Evolutionary conservation across 2,329 filamentous ascomycete species (phyloP).

Genomic region (Dactylellina haptotyla): DNA sequence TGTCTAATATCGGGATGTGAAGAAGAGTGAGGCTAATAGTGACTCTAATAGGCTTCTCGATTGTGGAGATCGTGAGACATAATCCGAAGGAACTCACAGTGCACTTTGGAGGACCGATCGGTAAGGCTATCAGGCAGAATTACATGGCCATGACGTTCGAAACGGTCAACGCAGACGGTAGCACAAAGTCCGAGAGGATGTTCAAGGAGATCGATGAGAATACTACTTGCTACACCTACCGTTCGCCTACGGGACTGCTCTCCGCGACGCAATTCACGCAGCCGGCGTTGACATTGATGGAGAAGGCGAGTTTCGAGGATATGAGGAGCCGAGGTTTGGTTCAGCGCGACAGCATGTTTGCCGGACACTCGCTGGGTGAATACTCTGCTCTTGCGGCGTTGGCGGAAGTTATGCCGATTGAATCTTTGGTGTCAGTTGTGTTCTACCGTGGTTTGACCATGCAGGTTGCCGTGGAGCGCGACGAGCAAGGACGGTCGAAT

Average conservation of each 20-base stretch:
- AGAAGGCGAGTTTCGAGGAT: constrained; percentile 99
- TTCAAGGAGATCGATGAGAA: constrained; percentile 97
- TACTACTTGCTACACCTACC: constrained; percentile 96
- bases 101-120: constrained; percentile 94
- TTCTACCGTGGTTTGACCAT: constrained; percentile 99
- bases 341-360: constrained; percentile 94
- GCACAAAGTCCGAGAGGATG: constrained; percentile 97
- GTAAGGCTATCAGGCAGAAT: constrained; percentile 97
- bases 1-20: constrained; percentile 38
- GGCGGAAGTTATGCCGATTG: constrained; percentile 99
- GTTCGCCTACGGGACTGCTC: constrained; percentile 90
- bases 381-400: constrained; percentile 96
- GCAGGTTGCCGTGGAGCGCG: constrained; percentile 98
- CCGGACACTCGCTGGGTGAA: constrained; percentile 96
- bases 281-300: constrained; percentile 96
- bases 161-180: constrained; percentile 90
- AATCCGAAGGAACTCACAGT: constrained; percentile 99
- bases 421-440: constrained; percentile 95
- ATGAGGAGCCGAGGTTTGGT: constrained; percentile 98
- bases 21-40: constrained; percentile 55
- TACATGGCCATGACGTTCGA: constrained; percentile 99
- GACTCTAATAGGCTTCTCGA: constrained; percentile 77
- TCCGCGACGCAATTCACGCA: constrained; percentile 99
- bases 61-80: constrained; percentile 99
- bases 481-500: constrained; percentile 90